Percentiles rank a stretch among this genome's conserved stretches.
Evolutionary conservation across 2,329 filamentous ascomycete genomes (phyloP).

Genomic region (Trichoderma aggressivum): DNA sequence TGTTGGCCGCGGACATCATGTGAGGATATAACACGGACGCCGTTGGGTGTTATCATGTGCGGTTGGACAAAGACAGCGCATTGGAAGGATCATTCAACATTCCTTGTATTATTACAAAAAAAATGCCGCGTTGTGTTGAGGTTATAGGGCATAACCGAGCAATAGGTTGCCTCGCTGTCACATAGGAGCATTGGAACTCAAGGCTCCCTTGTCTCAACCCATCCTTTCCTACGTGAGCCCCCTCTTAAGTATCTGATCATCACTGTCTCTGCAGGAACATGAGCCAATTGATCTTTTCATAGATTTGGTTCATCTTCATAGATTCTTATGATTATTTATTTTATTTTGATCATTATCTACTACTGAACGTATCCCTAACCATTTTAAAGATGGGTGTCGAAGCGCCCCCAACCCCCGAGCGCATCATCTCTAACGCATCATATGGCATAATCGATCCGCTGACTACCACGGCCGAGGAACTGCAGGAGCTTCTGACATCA

Average conservation of each 20-base stretch:
- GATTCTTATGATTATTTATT: too few relatives aligned
- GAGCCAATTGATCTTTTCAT: too few relatives aligned
- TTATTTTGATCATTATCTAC: too few relatives aligned
- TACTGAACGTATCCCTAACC: too few relatives aligned
- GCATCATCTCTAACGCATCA: background rate
- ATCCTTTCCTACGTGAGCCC: background rate
- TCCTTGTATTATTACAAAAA: background rate
- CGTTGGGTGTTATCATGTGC: background rate
- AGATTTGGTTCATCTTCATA: too few relatives aligned
- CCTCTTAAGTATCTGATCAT: background rate
- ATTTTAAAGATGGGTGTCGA: background rate
- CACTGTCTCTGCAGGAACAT: too few relatives aligned
- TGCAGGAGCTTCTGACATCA: background rate
- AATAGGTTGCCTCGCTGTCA: background rate
- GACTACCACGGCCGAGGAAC: background rate
- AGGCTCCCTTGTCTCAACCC: background rate
- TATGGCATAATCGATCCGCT: background rate
- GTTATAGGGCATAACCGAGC: background rate
- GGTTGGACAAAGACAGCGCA: background rate
- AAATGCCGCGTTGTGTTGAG: background rate
- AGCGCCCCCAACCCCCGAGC: background rate
- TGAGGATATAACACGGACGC: background rate
- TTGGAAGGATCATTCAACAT: background rate
- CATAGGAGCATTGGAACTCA: background rate
- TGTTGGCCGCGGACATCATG: background rate